Evolutionary conservation across 805 yeast genomes (phyloP), one percentile per base, ranked within the genome.

Genomic region (Phaffomyces thermotolerans): DNA sequence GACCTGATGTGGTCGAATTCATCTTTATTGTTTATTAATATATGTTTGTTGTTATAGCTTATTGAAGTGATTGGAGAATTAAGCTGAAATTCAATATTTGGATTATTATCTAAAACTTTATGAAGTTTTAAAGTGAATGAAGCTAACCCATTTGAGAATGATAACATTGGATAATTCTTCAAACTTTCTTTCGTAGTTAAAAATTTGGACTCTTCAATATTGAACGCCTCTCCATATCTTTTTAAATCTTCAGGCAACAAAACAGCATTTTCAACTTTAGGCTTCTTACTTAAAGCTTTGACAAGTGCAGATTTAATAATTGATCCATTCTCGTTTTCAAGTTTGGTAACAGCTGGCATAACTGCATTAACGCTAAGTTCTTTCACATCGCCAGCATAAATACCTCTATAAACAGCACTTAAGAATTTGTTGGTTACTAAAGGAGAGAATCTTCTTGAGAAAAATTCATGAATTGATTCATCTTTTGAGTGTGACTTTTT

Each of bases 391-490:
- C 87, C 93, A 1, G 95, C 96, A 61, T 89, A 91, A 1, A 93
- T 79, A 0, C 99, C 99, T 56, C 89, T 88, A 59, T 84, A 69
- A 4, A 89, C 65, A 0, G 96, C 98, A 62, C 95, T 84, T 18
- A 84, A 64, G 13, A 91, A 63, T 40, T 85, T 80, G 8, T 69
- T 66, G 6, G 82, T 62, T 3, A 67, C 42, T 1, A 57, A 55
- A 8, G 68, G 67, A 3, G 90, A 90, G 58, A 89, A 81, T 47
- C 96, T 64, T 50, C 97, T 67, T 3, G 66, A 57, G 31, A 90
- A 59, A 54, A 88, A 87, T 3, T 73, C 66, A 37, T 76, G 80
- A 1, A 91, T 79, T 9, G 83, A 71, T 64, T 89, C 96, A 57
- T 90, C 97, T 6, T 64, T 52, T 0, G 53, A 49, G 3, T 41